A percentile compares a stretch with the other conserved stretches of the same genome.
These are phyloP conservation scores for Glomus cerebriforme DNA, from an alignment of 192 early-diverging fungal genomes.

Conservation along the genomic window DNA sequence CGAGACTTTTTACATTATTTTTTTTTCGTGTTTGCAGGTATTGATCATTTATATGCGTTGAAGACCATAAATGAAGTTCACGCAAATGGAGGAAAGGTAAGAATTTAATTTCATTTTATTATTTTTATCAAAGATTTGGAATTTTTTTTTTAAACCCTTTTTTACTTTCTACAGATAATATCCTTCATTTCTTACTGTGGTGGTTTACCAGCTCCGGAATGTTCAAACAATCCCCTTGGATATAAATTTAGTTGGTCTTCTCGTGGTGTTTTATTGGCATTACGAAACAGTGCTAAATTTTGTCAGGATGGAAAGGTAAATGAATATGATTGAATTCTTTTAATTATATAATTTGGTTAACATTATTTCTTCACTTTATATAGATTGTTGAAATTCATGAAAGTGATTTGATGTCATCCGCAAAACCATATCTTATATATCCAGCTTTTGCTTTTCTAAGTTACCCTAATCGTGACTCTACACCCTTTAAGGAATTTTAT, in stretches of 20 bases:
- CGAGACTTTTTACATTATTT: not conserved
- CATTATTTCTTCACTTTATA: not conserved
- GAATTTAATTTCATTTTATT: constrained; percentile 2
- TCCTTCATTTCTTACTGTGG: constrained; percentile 97
- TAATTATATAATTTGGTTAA: not conserved
- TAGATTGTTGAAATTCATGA: constrained; percentile 77
- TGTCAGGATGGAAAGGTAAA: constrained; percentile 82
- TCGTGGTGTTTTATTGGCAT: constrained; percentile 95
- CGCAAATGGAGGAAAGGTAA: constrained; percentile 75
- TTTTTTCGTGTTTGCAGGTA: constrained; percentile 51
- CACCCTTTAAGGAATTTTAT: constrained; percentile 91
- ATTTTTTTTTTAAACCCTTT: constrained; percentile 1
- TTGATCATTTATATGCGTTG: constrained; percentile 92
- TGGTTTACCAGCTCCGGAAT: constrained; percentile 96
- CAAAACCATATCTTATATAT: constrained; percentile 87
- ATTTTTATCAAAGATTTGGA: not conserved
- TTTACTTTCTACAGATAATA: constrained; percentile 50
- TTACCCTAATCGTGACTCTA: constrained; percentile 98
- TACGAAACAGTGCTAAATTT: constrained; percentile 92
- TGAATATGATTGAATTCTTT: not conserved
- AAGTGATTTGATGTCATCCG: constrained; percentile 86
- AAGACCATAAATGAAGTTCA: constrained; percentile 92
- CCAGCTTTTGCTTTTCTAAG: constrained; percentile 95
- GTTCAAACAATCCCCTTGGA: constrained; percentile 95
- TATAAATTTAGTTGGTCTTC: constrained; percentile 99